Percentiles rank a stretch among this genome's conserved stretches.
phyloP scores from a whole-genome alignment of 2,329 filamentous ascomycete species.

The Alternaria hordeiaustralica region DNA sequence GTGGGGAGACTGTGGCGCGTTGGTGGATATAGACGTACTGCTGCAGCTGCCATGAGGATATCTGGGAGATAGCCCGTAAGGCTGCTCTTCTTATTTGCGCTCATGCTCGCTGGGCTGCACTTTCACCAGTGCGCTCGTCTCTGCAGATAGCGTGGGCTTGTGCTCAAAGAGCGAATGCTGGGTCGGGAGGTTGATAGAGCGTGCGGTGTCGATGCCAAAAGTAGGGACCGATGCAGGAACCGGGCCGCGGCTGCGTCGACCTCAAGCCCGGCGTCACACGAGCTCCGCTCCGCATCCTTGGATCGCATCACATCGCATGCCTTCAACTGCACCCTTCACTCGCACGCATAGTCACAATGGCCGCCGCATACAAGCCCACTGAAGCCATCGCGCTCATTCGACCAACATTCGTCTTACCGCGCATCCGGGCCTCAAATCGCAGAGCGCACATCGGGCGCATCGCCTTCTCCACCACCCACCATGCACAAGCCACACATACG shows the following conservation, averaged over 20 bases:
- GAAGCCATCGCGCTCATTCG: conserved; percentile 42
- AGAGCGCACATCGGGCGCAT: conserved; percentile 18
- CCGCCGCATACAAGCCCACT: conserved; percentile 37
- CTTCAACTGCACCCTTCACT: background rate
- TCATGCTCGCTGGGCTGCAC: conserved; percentile 28
- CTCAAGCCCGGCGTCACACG: conserved; percentile 8
- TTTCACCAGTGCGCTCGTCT: background rate
- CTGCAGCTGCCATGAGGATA: conserved; percentile 50
- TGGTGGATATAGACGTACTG: conserved; percentile 40
- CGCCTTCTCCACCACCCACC: conserved; percentile 35
- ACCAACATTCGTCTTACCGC: conserved; percentile 29
- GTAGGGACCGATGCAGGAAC: conserved; percentile 19
- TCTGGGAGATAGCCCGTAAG: conserved; percentile 48
- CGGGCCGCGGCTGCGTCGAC: conserved; percentile 22
- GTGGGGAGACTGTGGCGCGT: conserved; percentile 8
- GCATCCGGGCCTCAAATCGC: conserved; percentile 19
- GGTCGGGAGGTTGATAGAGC: background rate
- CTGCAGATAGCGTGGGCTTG: background rate
- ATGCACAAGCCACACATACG: conserved; percentile 38
- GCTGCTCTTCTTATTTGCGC: conserved; percentile 46
- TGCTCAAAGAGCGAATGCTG: background rate
- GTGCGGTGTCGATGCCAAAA: conserved; percentile 29
- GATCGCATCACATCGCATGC: background rate
- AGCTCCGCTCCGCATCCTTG: conserved; percentile 14
- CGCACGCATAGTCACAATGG: conserved; percentile 26